phyloP scores from a whole-genome alignment of 345 rosid species.

The Euphorbia peplus region DNA sequence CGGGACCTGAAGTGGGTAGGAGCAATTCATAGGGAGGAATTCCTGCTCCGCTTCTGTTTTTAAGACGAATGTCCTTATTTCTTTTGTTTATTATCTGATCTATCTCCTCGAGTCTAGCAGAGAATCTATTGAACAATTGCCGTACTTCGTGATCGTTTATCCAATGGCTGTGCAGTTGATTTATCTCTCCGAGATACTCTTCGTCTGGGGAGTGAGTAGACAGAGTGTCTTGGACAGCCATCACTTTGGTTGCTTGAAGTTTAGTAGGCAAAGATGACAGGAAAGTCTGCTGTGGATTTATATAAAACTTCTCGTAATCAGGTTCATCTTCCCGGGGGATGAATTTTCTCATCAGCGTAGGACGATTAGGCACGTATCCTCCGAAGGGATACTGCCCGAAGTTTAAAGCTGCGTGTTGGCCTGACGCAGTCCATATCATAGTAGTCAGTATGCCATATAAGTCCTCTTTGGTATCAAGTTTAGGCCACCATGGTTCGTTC shows the following conservation, averaged over 20 bases:
- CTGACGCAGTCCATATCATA: slow-evolving; percentile 87
- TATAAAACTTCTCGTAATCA: slow-evolving; percentile 58
- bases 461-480: slow-evolving; percentile 67
- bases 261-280: slow-evolving; percentile 69
- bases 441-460: slow-evolving; percentile 63
- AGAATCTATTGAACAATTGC: slow-evolving; percentile 47
- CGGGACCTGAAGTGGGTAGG: slow-evolving; percentile 71
- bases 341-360: slow-evolving; percentile 71
- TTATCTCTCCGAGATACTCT: slow-evolving; percentile 66
- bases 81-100: slow-evolving; percentile 56
- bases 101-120: slow-evolving; percentile 56
- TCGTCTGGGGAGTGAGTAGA: slow-evolving; percentile 89
- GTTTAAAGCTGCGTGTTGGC: slow-evolving; percentile 92
- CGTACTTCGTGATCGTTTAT: slow-evolving; percentile 50
- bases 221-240: slow-evolving; percentile 91
- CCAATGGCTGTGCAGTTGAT: slow-evolving; percentile 49
- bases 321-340: slow-evolving; percentile 58
- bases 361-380: slow-evolving; percentile 90
- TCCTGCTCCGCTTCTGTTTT: slow-evolving; percentile 85
- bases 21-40: slow-evolving; percentile 86
- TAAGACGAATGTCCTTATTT: slow-evolving; percentile 54
- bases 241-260: slow-evolving; percentile 92
- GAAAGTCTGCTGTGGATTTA: slow-evolving; percentile 65
- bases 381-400: slow-evolving; percentile 96
- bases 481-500: slow-evolving; percentile 96